Percentiles rank a stretch among this genome's conserved stretches.
These are phyloP conservation scores for Spathaspora hagerdaliae DNA, from an alignment of 805 yeast species.

Conservation along the genomic window DNA sequence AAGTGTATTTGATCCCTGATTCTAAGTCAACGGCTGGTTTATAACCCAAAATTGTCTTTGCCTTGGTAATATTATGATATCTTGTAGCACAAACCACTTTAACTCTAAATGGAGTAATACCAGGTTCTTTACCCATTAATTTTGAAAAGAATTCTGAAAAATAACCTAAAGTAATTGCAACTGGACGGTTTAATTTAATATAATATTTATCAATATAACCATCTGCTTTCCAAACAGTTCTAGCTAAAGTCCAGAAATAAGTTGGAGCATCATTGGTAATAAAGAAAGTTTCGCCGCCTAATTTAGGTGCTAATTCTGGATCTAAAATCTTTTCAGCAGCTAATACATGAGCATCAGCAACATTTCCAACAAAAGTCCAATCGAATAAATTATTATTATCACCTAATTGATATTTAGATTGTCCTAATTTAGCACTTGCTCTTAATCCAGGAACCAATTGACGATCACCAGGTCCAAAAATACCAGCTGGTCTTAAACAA, in stretches of 20 bases:
- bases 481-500: slow-evolving; percentile 94
- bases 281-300: slow-evolving; percentile 86
- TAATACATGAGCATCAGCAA: slow-evolving; percentile 92
- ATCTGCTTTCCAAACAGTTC: slow-evolving; percentile 96
- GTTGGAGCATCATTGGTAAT: slow-evolving; percentile 92
- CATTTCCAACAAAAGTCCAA: slow-evolving; percentile 98
- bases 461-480: slow-evolving; percentile 98
- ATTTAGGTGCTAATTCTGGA: slow-evolving; percentile 33
- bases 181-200: slow-evolving; percentile 63
- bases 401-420: slow-evolving; percentile 90
- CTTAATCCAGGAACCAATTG: slow-evolving; percentile 93
- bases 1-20: slow-evolving; percentile 73
- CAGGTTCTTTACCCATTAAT: slow-evolving; percentile 77
- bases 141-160: slow-evolving; percentile 71
- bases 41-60: slow-evolving; percentile 74
- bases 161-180: slow-evolving; percentile 82
- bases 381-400: slow-evolving; percentile 92
- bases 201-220: slow-evolving; percentile 72
- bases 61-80: slow-evolving; percentile 88
- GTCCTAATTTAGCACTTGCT: slow-evolving; percentile 76
- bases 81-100: slow-evolving; percentile 88
- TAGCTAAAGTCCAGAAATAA: slow-evolving; percentile 94
- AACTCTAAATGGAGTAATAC: slow-evolving; percentile 94
- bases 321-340: slow-evolving; percentile 77
- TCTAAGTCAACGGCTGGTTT: slow-evolving; percentile 74